A percentile compares a stretch with the other conserved stretches of the same genome.
phyloP scores from a whole-genome alignment of 2,329 filamentous ascomycete genomes.

The Dactylellina cionopaga region DNA sequence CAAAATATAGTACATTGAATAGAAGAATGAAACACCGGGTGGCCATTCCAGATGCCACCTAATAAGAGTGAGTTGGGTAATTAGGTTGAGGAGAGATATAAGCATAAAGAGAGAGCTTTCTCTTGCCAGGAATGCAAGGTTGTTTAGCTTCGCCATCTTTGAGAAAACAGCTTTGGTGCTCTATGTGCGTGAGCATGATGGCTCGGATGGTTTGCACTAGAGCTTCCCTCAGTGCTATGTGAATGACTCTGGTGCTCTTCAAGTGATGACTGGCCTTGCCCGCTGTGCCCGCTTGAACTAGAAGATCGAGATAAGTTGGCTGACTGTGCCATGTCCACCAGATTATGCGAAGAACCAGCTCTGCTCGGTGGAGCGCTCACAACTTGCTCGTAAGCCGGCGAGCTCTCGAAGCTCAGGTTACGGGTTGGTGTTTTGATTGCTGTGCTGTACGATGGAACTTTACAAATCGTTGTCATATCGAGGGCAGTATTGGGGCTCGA shows the following conservation, averaged over 20 bases:
- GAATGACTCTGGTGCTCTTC: not conserved
- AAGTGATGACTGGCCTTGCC: constrained; percentile 1
- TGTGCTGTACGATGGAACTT: constrained; percentile 80
- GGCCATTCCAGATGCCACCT: constrained; percentile 15
- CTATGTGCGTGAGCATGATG: constrained; percentile 8
- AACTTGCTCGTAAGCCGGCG: constrained; percentile 55
- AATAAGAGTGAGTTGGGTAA: too few relatives aligned
- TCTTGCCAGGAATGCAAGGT: too few relatives aligned
- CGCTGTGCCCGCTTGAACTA: constrained; percentile 43
- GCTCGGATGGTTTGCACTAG: not conserved
- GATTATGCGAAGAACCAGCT: constrained; percentile 17
- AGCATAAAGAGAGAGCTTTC: not conserved
- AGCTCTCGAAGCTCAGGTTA: constrained; percentile 65
- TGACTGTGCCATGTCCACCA: constrained; percentile 10
- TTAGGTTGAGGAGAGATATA: not conserved
- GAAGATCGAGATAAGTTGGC: constrained; percentile 45
- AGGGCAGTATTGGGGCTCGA: constrained; percentile 25
- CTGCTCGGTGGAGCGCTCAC: constrained; percentile 33
- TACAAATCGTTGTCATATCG: constrained; percentile 73
- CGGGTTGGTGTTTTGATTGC: constrained; percentile 74
- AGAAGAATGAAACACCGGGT: not conserved
- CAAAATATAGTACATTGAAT: not conserved
- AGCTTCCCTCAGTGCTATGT: not conserved
- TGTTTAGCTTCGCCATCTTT: constrained; percentile 28
- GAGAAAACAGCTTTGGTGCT: constrained; percentile 29